Percentiles rank a stretch among this genome's conserved stretches.
Conservation (phyloP, 768 basidiomycete genomes). For the Collybia mongolica region DNA sequence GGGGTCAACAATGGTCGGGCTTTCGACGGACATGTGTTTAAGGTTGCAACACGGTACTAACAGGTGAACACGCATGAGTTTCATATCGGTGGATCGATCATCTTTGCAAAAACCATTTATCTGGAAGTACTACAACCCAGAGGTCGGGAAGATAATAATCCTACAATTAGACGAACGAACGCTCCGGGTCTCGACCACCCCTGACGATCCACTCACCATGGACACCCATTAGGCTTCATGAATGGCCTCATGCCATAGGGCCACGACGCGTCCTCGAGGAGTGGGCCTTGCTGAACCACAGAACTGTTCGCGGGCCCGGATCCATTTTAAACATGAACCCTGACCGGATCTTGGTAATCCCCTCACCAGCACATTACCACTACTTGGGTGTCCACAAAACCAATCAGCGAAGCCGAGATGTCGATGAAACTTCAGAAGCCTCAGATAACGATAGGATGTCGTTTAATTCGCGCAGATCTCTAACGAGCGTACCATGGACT, state of each 20-base stretch:
- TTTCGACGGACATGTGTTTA: too few relatives aligned
- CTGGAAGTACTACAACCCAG: background rate
- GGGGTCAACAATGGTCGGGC: too few relatives aligned
- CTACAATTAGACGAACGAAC: too few relatives aligned
- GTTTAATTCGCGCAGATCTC: too few relatives aligned
- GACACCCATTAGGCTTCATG: slow-evolving; percentile 1
- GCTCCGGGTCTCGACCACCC: too few relatives aligned
- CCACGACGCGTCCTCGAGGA: background rate
- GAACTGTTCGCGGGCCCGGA: background rate
- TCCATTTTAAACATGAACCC: background rate
- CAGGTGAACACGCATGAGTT: too few relatives aligned
- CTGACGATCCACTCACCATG: too few relatives aligned
- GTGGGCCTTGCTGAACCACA: background rate
- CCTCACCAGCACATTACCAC: background rate
- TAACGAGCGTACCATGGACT: too few relatives aligned
- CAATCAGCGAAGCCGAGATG: background rate
- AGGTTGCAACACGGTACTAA: too few relatives aligned
- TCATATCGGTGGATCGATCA: too few relatives aligned
- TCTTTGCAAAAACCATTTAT: too few relatives aligned
- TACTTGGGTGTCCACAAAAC: background rate
- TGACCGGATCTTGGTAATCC: background rate
- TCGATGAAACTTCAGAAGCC: background rate
- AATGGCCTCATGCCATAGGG: background rate
- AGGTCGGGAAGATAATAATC: background rate
- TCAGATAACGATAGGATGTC: too few relatives aligned